Percentiles rank a stretch among this genome's conserved stretches.
Conservation (phyloP, 331 rosid genomes). For the Erythrophleum ivorense region DNA sequence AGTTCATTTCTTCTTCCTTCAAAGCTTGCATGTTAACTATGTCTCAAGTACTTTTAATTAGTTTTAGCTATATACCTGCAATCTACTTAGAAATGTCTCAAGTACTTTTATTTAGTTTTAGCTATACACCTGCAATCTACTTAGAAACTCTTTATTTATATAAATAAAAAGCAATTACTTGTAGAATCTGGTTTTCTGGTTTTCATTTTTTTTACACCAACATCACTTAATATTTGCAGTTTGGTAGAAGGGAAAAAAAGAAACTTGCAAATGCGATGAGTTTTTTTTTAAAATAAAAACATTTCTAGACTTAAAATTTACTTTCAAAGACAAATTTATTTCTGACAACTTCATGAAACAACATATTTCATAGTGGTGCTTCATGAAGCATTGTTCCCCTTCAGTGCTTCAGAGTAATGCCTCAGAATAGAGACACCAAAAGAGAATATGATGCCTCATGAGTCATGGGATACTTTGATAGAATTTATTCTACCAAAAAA, state of each 20-base stretch:
- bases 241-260: background rate
- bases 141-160: background rate
- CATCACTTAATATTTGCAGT: background rate
- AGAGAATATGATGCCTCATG: background rate
- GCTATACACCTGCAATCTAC: background rate
- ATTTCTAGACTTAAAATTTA: background rate
- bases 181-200: background rate
- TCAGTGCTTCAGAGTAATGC: background rate
- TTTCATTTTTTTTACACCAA: background rate
- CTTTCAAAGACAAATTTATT: background rate
- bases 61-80: background rate
- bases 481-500: background rate
- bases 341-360: background rate
- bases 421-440: background rate
- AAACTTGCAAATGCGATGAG: background rate
- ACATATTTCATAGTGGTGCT: background rate
- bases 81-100: too few species aligned
- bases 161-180: background rate
- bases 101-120: background rate
- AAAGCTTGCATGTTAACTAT: too few species aligned
- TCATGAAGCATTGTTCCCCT: background rate
- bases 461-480: background rate
- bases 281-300: too few species aligned
- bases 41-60: background rate
- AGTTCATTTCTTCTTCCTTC: too few species aligned